These are phyloP conservation scores for Penicillium argentinense DNA, from an alignment of 495 filamentous ascomycete genomes.

Conservation along the genomic window DNA sequence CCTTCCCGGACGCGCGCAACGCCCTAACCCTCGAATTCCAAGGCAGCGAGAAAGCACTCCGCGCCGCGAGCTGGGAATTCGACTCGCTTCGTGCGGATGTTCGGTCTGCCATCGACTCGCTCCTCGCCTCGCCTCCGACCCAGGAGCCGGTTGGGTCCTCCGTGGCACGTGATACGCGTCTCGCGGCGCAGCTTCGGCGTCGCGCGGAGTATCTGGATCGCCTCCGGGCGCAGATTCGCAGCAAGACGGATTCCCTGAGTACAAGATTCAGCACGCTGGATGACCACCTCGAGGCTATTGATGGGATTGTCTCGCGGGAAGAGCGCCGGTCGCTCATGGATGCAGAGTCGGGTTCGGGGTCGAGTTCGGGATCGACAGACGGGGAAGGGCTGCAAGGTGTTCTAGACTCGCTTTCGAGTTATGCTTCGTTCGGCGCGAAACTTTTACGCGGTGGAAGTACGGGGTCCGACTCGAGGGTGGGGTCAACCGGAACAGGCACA, in stretches of 20 bases:
- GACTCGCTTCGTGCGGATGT: conserved; percentile 43
- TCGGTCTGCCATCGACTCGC: conserved; percentile 39
- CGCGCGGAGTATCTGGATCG: conserved; percentile 42
- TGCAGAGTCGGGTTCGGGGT: background rate
- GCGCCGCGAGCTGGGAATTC: conserved; percentile 37
- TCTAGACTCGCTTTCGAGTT: conserved; percentile 18
- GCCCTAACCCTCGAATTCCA: conserved; percentile 46
- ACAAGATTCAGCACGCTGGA: conserved; percentile 39
- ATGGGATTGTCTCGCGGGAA: conserved; percentile 31
- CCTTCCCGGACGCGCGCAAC: conserved; percentile 34
- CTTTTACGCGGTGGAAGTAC: conserved; percentile 9
- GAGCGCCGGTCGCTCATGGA: conserved; percentile 13
- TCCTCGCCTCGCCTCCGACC: conserved; percentile 29
- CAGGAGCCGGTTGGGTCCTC: conserved; percentile 7
- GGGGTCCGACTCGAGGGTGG: conserved; percentile 6
- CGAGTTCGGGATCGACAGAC: background rate
- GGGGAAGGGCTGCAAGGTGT: conserved; percentile 8
- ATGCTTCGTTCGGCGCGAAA: conserved; percentile 13
- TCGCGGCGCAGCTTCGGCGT: conserved; percentile 34
- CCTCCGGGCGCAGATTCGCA: conserved; percentile 34
- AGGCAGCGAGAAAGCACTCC: conserved; percentile 36
- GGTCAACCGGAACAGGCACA: background rate
- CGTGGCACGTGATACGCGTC: conserved; percentile 29
- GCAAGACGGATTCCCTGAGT: conserved; percentile 37
- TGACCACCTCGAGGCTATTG: conserved; percentile 44